Percentiles rank a stretch among this genome's conserved stretches.
These are phyloP conservation scores for Grifola frondosa DNA, from an alignment of 1,284 basidiomycete species.

Conservation along the genomic window DNA sequence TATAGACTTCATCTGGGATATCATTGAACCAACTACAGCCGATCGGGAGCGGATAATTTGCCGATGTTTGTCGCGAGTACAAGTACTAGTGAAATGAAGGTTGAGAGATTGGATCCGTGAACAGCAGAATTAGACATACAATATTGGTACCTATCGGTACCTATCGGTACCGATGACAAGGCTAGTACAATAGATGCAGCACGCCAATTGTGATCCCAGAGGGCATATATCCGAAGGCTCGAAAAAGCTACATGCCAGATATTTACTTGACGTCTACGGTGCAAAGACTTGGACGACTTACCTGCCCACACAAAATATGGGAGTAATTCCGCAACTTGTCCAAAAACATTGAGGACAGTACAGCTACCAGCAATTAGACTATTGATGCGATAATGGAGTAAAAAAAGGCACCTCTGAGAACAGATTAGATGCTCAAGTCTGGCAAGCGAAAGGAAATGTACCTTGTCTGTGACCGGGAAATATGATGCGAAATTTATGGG, in stretches of 20 bases:
- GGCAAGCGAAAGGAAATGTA: background rate
- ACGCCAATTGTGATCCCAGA: background rate
- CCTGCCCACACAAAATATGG: slow-evolving; percentile 6
- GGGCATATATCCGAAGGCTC: slow-evolving; percentile 7
- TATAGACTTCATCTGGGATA: background rate
- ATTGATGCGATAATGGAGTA: too few species aligned
- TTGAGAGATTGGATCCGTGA: too few species aligned
- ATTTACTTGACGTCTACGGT: background rate
- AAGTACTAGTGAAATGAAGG: background rate
- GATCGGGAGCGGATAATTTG: background rate
- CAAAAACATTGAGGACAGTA: background rate
- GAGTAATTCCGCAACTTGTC: background rate
- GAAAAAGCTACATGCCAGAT: slow-evolving; percentile 4
- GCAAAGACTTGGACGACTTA: background rate
- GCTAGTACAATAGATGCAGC: too few species aligned
- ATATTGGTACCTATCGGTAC: slow-evolving; percentile 5
- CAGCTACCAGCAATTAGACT: too few species aligned
- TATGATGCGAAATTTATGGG: background rate
- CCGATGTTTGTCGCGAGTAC: too few species aligned
- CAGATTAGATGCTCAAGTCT: too few species aligned
- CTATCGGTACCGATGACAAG: slow-evolving; percentile 1
- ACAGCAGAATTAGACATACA: background rate
- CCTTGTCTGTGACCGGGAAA: background rate
- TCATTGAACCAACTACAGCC: background rate
- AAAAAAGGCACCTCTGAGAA: too few species aligned